These are phyloP conservation scores for Lanmaoa pseudosensibilis DNA, from an alignment of 768 basidiomycete species.

Conservation along the genomic window DNA sequence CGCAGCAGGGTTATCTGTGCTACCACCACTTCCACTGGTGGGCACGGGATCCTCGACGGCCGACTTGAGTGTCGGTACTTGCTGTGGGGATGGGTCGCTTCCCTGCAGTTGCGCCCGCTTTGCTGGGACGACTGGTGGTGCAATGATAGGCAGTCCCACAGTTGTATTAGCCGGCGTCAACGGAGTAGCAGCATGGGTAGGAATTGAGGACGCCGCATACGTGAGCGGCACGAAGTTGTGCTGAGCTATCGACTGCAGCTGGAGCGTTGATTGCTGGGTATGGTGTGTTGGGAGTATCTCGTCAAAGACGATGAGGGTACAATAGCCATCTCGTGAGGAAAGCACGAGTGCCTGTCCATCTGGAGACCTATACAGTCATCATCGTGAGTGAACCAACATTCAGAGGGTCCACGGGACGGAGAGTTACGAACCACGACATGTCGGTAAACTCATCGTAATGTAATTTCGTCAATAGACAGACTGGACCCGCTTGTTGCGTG, in stretches of 20 bases:
- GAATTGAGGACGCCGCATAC: constrained; percentile 17
- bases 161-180: constrained; percentile 34
- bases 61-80: constrained; percentile 30
- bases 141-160: constrained; percentile 34
- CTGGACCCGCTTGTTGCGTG: constrained; percentile 91
- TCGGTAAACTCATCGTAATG: constrained; percentile 99
- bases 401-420: not conserved
- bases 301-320: constrained; percentile 92
- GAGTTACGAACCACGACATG: constrained; percentile 76
- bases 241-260: constrained; percentile 88
- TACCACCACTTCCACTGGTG: constrained; percentile 13
- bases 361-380: constrained; percentile 68
- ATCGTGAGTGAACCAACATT: constrained; percentile 5
- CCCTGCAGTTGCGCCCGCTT: constrained; percentile 40
- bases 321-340: constrained; percentile 94
- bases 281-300: constrained; percentile 87
- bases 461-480: constrained; percentile 88
- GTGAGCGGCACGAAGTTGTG: constrained; percentile 72
- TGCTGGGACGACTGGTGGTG: constrained; percentile 31
- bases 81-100: constrained; percentile 10
- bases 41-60: constrained; percentile 25
- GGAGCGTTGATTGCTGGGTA: constrained; percentile 88
- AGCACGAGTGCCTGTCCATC: constrained; percentile 93
- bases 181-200: constrained; percentile 18
- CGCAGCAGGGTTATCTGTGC: constrained; percentile 2